Percentiles rank a stretch among this genome's conserved stretches.
Evolutionary conservation across 2,329 filamentous ascomycete species (phyloP).

Genomic region (Stachybotrys chlorohalonatus): DNA sequence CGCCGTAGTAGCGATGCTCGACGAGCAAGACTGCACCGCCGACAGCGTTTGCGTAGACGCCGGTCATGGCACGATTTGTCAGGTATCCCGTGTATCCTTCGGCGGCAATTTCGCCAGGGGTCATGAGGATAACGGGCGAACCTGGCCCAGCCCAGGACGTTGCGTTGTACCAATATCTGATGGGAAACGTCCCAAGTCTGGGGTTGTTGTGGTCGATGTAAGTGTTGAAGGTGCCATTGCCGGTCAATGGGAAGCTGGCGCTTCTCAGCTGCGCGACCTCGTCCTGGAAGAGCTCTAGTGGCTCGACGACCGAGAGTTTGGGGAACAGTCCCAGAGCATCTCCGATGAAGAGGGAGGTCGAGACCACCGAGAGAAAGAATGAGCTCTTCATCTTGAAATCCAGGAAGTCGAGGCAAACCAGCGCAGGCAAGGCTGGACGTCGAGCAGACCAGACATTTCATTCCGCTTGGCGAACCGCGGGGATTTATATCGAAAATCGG

Average conservation of each 20-base stretch:
- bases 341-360: background rate
- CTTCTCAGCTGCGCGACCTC: background rate
- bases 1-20: constrained; percentile 78
- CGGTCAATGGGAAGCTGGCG: background rate
- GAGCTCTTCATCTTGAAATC: background rate
- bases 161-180: constrained; percentile 75
- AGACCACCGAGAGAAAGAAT: background rate
- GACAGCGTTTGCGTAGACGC: constrained; percentile 56
- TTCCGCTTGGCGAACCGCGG: background rate
- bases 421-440: background rate
- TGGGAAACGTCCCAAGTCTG: constrained; percentile 49
- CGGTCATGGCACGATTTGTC: constrained; percentile 62
- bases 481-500: background rate
- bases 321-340: background rate
- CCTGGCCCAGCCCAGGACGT: constrained; percentile 65
- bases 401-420: background rate
- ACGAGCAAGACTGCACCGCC: constrained; percentile 66
- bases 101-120: constrained; percentile 55
- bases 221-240: constrained; percentile 35
- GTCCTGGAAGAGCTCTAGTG: background rate
- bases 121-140: constrained; percentile 64
- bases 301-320: background rate
- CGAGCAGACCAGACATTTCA: background rate
- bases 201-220: constrained; percentile 50
- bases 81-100: constrained; percentile 51